These are phyloP conservation scores for Umbilicus rupestris DNA, from an alignment of 164 flowering plant species.

Conservation along the genomic window DNA sequence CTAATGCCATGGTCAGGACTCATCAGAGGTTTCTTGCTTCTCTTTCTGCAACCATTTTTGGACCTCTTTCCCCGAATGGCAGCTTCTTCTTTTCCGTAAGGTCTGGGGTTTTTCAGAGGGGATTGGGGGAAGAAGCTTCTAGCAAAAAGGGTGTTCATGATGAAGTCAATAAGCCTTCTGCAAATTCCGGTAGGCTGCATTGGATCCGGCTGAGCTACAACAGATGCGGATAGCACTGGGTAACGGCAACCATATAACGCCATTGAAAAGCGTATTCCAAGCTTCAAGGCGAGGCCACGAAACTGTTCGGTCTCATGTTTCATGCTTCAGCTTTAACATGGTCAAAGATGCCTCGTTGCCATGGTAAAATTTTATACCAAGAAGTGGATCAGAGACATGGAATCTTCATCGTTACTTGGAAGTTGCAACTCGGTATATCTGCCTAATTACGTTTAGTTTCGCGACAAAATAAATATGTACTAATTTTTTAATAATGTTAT, in stretches of 20 bases:
- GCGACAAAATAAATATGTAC: too few species aligned
- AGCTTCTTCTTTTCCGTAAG: too few species aligned
- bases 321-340: too few species aligned
- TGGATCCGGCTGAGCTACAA: neutral
- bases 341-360: neutral
- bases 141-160: neutral
- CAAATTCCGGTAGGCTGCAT: neutral
- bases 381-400: neutral
- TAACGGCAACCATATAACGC: neutral
- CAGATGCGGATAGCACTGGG: neutral
- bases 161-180: neutral
- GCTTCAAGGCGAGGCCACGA: neutral
- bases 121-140: neutral
- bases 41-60: neutral
- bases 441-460: too few species aligned
- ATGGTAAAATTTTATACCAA: neutral
- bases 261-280: neutral
- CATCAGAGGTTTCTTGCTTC: neutral
- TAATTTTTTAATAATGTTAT: too few species aligned
- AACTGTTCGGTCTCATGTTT: too few species aligned
- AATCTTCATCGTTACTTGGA: slow-evolving; percentile 3
- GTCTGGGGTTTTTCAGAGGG: neutral
- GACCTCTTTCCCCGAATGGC: neutral
- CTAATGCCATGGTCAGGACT: neutral
- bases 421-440: too few species aligned